A percentile compares a stretch with the other conserved stretches of the same genome.
Conservation (phyloP, 129 eudicot species). For the Helichrysum umbraculigerum region DNA sequence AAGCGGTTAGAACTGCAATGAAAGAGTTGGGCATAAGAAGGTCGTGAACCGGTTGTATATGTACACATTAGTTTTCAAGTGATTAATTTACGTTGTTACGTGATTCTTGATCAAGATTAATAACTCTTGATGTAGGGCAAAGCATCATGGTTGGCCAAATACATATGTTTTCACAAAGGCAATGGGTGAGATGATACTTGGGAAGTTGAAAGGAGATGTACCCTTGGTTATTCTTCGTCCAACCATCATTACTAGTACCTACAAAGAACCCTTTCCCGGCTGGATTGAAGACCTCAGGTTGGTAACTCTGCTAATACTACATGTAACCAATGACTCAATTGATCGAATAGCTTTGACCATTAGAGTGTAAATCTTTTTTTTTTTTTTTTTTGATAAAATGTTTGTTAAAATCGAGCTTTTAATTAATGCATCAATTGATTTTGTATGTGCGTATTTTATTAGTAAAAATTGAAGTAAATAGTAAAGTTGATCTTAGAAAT, state of each 20-base stretch:
- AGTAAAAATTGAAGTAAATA: no score
- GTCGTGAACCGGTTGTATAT: slow-evolving; percentile 19
- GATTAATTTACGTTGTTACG: no score
- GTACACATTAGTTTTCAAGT: no score
- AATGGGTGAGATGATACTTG: slow-evolving; percentile 85
- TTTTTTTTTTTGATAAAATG: no score
- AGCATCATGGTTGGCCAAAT: slow-evolving; percentile 89
- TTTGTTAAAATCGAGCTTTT: no score
- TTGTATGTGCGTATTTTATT: no score
- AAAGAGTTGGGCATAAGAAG: slow-evolving; percentile 68
- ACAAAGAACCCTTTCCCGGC: slow-evolving; percentile 81
- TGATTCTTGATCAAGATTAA: no score
- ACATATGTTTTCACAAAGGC: slow-evolving; percentile 94
- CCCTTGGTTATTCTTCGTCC: slow-evolving; percentile 80
- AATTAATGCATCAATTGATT: no score
- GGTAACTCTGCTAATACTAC: not conserved
- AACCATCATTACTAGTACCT: slow-evolving; percentile 77
- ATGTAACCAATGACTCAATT: no score
- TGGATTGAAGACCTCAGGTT: slow-evolving; percentile 99
- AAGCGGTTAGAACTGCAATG: slow-evolving; percentile 38
- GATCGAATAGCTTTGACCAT: no score
- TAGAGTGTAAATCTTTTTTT: no score
- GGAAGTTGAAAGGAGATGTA: slow-evolving; percentile 42
- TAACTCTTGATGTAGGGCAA: slow-evolving; percentile 44
- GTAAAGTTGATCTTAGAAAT: no score